Evolutionary conservation across 2,329 filamentous ascomycete species (phyloP).

Genomic region (Arthrobotrys iridis): DNA sequence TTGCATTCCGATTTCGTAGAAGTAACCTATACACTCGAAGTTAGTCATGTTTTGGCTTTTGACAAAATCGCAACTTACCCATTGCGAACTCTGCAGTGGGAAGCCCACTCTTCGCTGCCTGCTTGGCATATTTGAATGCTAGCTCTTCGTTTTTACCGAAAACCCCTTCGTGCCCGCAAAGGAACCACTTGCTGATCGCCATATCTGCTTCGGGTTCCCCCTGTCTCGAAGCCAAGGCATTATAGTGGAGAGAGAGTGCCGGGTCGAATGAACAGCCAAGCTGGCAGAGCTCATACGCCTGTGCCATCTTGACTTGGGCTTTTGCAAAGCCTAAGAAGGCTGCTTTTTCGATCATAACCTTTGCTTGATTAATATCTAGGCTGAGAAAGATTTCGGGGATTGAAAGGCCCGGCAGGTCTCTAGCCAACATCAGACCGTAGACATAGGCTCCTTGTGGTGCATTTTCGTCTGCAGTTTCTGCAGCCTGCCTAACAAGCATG

Average conservation of each 20-base stretch:
- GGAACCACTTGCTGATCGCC: conserved; percentile 97
- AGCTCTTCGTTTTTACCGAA: conserved; percentile 96
- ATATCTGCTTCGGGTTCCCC: conserved; percentile 91
- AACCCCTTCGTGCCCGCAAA: conserved; percentile 90
- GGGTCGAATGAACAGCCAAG: conserved; percentile 95
- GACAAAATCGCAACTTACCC: conserved; percentile 62
- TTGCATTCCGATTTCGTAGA: conserved; percentile 94
- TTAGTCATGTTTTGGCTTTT: neutral
- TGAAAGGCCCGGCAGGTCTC: conserved; percentile 88
- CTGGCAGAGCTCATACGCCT: conserved; percentile 92
- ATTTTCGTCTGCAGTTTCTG: conserved; percentile 91
- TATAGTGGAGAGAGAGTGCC: conserved; percentile 91
- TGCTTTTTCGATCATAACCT: conserved; percentile 93
- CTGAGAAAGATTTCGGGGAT: conserved; percentile 78
- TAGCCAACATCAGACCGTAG: conserved; percentile 90
- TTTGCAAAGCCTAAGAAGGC: conserved; percentile 89
- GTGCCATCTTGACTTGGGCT: conserved; percentile 90
- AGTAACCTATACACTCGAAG: conserved; percentile 70
- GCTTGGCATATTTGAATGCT: conserved; percentile 87
- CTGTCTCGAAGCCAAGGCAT: conserved; percentile 88
- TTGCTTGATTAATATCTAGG: conserved; percentile 76
- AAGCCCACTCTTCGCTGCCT: conserved; percentile 82
- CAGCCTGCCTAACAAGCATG: conserved; percentile 82
- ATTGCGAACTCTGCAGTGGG: conserved; percentile 94
- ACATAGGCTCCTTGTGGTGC: conserved; percentile 95